These are phyloP conservation scores for Cochlearia excelsa DNA, from an alignment of 345 rosid genomes.

Conservation along the genomic window DNA sequence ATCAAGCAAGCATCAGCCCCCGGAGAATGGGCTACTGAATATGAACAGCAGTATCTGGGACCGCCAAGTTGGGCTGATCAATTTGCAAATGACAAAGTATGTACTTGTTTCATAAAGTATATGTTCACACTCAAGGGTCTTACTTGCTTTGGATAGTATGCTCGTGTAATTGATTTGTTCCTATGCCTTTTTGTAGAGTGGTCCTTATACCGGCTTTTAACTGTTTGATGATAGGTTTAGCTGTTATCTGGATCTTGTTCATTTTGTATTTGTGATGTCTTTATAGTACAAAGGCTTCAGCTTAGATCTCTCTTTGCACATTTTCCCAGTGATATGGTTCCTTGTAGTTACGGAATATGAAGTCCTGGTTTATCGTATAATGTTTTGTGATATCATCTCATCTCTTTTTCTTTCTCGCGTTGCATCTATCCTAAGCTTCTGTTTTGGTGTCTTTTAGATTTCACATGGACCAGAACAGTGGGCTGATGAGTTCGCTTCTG, in stretches of 20 bases:
- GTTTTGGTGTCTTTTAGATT: conserved; percentile 41
- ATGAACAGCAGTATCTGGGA: conserved; percentile 65
- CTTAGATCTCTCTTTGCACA: conserved; percentile 13
- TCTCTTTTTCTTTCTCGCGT: conserved; percentile 10
- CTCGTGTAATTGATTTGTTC: conserved; percentile 1
- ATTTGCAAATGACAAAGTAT: conserved; percentile 54
- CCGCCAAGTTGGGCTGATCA: conserved; percentile 93
- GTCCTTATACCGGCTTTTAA: neutral
- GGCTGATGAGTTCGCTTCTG: conserved; percentile 80
- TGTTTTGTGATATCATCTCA: conserved; percentile 3
- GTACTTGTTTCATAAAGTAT: conserved; percentile 28
- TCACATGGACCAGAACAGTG: conserved; percentile 67
- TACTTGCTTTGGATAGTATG: conserved; percentile 13
- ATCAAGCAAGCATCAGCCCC: conserved; percentile 65
- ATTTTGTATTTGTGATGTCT: conserved; percentile 6
- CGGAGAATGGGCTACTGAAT: conserved; percentile 89
- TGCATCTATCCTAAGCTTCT: conserved; percentile 22
- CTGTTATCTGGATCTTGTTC: neutral
- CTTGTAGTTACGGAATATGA: conserved; percentile 21
- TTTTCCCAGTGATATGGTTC: conserved; percentile 4
- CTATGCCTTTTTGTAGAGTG: conserved; percentile 1
- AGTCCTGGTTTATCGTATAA: neutral
- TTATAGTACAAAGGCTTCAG: conserved; percentile 6
- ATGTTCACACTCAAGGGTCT: conserved; percentile 14
- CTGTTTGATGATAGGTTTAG: conserved; percentile 17